A percentile compares a stretch with the other conserved stretches of the same genome.
Evolutionary conservation across 2,329 filamentous ascomycete genomes (phyloP).

Genomic region (Anthostomella pinea): DNA sequence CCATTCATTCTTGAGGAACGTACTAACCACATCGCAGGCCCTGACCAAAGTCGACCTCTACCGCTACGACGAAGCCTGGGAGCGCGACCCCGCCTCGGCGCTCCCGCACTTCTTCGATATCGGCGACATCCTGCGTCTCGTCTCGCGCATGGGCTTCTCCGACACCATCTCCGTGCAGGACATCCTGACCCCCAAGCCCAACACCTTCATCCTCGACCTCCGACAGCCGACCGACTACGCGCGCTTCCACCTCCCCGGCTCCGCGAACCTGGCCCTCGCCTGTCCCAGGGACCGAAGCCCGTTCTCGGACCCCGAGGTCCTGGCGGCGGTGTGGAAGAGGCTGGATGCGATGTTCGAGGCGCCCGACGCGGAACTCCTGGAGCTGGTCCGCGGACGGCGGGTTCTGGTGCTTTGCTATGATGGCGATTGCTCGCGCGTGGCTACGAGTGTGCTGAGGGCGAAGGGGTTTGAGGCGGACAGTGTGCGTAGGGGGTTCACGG

Average conservation of each 20-base stretch:
- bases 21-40: conserved; percentile 33
- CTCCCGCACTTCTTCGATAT: conserved; percentile 36
- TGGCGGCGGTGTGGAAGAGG: conserved; percentile 46
- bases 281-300: conserved; percentile 37
- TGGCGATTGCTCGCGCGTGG: conserved; percentile 52
- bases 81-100: conserved; percentile 39
- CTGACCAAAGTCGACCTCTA: conserved; percentile 49
- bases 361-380: conserved; percentile 16
- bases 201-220: conserved; percentile 42
- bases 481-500: conserved; percentile 41
- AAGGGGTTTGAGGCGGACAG: conserved; percentile 47
- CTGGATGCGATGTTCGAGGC: conserved; percentile 42
- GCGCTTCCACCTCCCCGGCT: conserved; percentile 40
- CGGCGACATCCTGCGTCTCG: conserved; percentile 2
- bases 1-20: too few species aligned
- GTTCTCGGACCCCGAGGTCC: conserved; percentile 42
- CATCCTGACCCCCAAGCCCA: conserved; percentile 15
- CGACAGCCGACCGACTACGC: conserved; percentile 41
- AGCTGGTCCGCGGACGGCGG: conserved; percentile 30
- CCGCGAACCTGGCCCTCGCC: conserved; percentile 44
- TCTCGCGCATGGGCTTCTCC: conserved; percentile 1
- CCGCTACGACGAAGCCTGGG: conserved; percentile 55
- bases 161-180: conserved; percentile 4
- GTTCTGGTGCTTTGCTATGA: conserved; percentile 51
- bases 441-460: conserved; percentile 50